Evolutionary conservation across 768 basidiomycete genomes (phyloP).

Genomic region (Mycena maculata): DNA sequence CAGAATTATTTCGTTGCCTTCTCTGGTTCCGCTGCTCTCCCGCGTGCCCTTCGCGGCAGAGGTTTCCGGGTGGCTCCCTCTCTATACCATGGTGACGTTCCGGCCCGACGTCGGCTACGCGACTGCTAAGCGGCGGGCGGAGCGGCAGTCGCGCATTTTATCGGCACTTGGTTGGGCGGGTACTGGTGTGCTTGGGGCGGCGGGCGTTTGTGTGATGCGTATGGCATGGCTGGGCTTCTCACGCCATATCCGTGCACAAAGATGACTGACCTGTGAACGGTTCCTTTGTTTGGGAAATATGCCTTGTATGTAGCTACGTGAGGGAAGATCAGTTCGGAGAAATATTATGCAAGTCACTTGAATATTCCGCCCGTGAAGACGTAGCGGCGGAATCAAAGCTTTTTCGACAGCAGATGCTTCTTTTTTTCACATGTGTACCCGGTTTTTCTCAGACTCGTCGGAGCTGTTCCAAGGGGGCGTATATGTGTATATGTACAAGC

Average conservation of each 20-base stretch:
- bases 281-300: constrained; percentile 29
- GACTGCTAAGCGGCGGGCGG: constrained; percentile 77
- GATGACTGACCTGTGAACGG: constrained; percentile 13
- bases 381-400: constrained; percentile 45
- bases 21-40: constrained; percentile 59
- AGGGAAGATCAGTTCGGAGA: constrained; percentile 29
- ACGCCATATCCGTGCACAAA: constrained; percentile 40
- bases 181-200: constrained; percentile 55
- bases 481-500: constrained; percentile 49
- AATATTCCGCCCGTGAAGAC: constrained; percentile 34
- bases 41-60: constrained; percentile 68
- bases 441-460: constrained; percentile 36
- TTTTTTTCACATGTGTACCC: constrained; percentile 39
- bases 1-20: constrained; percentile 57
- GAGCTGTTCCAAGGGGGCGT: constrained; percentile 39
- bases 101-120: constrained; percentile 94
- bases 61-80: constrained; percentile 86
- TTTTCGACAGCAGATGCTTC: constrained; percentile 42
- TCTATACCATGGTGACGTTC: constrained; percentile 99
- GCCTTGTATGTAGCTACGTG: constrained; percentile 22
- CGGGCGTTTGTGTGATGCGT: constrained; percentile 56
- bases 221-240: constrained; percentile 48
- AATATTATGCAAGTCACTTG: constrained; percentile 25
- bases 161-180: constrained; percentile 61
- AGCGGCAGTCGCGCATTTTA: constrained; percentile 75